Conservation (phyloP, 345 rosid genomes). For the Laguncularia racemosa region DNA sequence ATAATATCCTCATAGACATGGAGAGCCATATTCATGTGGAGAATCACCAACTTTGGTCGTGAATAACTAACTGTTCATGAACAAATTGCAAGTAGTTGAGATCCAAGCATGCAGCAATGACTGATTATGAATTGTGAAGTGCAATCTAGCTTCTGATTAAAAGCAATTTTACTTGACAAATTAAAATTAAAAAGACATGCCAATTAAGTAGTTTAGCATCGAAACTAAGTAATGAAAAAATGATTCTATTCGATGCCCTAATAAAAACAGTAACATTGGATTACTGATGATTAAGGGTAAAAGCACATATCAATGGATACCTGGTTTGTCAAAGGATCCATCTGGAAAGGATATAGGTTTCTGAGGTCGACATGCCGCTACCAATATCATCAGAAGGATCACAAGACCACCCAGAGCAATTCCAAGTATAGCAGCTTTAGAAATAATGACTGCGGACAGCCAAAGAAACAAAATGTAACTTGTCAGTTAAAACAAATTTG, state of each 20-base stretch:
- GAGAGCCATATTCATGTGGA: constrained; percentile 97
- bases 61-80: constrained; percentile 49
- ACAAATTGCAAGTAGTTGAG: constrained; percentile 5
- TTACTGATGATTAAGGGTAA: not conserved
- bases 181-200: too few species aligned
- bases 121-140: too few species aligned
- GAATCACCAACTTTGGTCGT: constrained; percentile 78
- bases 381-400: constrained; percentile 76
- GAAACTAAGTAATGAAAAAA: too few species aligned
- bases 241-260: too few species aligned
- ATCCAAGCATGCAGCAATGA: not conserved
- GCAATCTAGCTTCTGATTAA: too few species aligned
- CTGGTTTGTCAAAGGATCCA: constrained; percentile 87
- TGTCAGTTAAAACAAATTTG: too few species aligned
- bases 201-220: too few species aligned
- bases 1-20: constrained; percentile 94
- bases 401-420: constrained; percentile 86
- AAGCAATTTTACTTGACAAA: too few species aligned
- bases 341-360: constrained; percentile 51
- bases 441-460: constrained; percentile 47
- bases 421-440: constrained; percentile 90
- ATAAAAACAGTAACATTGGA: too few species aligned
- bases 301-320: constrained; percentile 20
- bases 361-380: constrained; percentile 73
- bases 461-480: constrained; percentile 3